These are phyloP conservation scores for Lipomyces yamanashiensis DNA, from an alignment of 805 yeast genomes.

Conservation along the genomic window DNA sequence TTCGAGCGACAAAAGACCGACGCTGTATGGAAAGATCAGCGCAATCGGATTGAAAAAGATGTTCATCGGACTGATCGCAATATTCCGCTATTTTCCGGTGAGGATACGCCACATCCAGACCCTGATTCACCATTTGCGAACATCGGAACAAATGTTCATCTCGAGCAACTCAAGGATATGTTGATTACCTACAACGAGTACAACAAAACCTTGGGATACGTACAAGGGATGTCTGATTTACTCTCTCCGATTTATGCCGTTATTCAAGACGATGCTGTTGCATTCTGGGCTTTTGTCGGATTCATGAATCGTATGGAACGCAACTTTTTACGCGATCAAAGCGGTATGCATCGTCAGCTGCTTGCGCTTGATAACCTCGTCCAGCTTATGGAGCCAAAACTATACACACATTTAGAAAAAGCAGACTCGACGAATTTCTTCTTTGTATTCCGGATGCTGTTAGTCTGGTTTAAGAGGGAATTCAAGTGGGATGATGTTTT, in stretches of 20 bases:
- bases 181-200: constrained; percentile 84
- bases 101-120: constrained; percentile 50
- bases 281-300: constrained; percentile 87
- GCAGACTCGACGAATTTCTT: constrained; percentile 90
- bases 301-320: constrained; percentile 96
- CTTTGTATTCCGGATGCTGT: constrained; percentile 91
- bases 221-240: constrained; percentile 97
- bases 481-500: constrained; percentile 77
- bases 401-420: constrained; percentile 79
- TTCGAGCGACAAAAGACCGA: constrained; percentile 58
- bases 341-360: constrained; percentile 92
- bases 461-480: constrained; percentile 95
- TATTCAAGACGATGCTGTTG: constrained; percentile 68
- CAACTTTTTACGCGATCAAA: constrained; percentile 86
- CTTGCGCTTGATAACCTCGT: constrained; percentile 77
- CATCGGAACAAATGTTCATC: constrained; percentile 76
- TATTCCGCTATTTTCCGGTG: constrained; percentile 63
- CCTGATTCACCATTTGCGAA: constrained; percentile 60
- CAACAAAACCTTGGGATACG: constrained; percentile 85
- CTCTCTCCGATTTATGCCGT: constrained; percentile 78
- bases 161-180: constrained; percentile 73
- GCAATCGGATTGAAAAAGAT: constrained; percentile 88
- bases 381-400: constrained; percentile 86
- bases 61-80: constrained; percentile 88
- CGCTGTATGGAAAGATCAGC: constrained; percentile 87